Evolutionary conservation across 2,329 filamentous ascomycete species (phyloP).

Genomic region (Alternaria triticimaculans): DNA sequence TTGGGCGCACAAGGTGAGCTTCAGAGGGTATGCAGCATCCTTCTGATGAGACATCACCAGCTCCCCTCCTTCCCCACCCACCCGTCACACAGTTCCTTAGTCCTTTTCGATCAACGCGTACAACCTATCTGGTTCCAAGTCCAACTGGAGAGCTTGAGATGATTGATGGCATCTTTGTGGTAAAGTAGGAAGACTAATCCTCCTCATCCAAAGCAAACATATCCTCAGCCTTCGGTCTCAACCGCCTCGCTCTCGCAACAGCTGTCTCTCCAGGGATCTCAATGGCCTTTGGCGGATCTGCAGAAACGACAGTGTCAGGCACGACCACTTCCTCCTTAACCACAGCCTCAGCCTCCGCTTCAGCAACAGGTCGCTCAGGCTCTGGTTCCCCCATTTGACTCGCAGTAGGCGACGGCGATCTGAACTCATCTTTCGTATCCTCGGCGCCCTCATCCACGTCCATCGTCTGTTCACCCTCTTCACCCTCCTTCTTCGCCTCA

Average conservation of each 20-base stretch:
- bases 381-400: neutral
- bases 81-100: no score
- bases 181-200: neutral
- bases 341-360: neutral
- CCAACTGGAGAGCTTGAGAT: no score
- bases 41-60: no score
- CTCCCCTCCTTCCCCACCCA: no score
- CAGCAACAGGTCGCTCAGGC: neutral
- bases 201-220: conserved; percentile 47
- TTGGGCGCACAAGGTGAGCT: no score
- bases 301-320: neutral
- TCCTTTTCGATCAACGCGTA: no score
- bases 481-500: conserved; percentile 20
- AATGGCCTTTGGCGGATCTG: neutral
- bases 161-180: no score
- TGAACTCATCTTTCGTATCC: conserved; percentile 2
- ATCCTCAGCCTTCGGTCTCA: conserved; percentile 48
- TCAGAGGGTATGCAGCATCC: no score
- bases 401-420: neutral
- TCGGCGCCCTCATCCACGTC: conserved; percentile 21
- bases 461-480: conserved; percentile 27
- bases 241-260: conserved; percentile 43
- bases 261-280: conserved; percentile 42
- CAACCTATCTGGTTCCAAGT: no score
- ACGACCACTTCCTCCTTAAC: neutral